Percentiles rank a stretch among this genome's conserved stretches.
These are phyloP conservation scores for Microascus cirrosus DNA, from an alignment of 2,329 filamentous ascomycete species.

Conservation along the genomic window DNA sequence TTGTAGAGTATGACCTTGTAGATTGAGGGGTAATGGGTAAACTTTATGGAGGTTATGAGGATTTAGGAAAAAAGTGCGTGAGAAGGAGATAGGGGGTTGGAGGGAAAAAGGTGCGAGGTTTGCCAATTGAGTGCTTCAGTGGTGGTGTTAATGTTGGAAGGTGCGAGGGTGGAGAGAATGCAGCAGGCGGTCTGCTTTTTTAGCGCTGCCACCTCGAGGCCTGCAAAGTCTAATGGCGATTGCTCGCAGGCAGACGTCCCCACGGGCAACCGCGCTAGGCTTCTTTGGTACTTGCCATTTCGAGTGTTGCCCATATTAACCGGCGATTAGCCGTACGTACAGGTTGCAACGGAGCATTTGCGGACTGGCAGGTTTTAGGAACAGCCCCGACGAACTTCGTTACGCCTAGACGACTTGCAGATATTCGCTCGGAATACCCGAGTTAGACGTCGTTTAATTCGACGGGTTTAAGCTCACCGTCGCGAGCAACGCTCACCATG, in stretches of 20 bases:
- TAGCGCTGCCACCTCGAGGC: not conserved
- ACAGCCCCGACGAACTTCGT: too few relatives aligned
- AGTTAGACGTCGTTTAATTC: too few relatives aligned
- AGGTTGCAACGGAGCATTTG: not conserved
- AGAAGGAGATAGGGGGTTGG: not conserved
- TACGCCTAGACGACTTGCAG: not conserved
- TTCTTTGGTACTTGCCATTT: not conserved
- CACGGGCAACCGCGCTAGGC: constrained; percentile 2
- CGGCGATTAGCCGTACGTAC: not conserved
- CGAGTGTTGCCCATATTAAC: not conserved
- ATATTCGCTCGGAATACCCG: not conserved
- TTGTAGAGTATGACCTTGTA: not conserved
- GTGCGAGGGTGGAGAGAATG: not conserved
- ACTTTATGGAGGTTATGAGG: not conserved
- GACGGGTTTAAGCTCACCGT: too few relatives aligned
- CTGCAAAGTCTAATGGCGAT: constrained; percentile 2
- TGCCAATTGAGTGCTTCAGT: not conserved
- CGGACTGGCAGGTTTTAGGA: too few relatives aligned
- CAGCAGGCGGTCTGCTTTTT: constrained; percentile 1
- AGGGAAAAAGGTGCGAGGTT: not conserved
- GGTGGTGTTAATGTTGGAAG: not conserved
- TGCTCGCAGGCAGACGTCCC: constrained; percentile 1
- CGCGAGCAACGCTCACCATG: constrained; percentile 23
- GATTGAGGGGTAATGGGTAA: not conserved
- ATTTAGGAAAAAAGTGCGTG: not conserved